Conservation (phyloP, 768 basidiomycete species). For the Xerocomus brunneocitrinus region DNA sequence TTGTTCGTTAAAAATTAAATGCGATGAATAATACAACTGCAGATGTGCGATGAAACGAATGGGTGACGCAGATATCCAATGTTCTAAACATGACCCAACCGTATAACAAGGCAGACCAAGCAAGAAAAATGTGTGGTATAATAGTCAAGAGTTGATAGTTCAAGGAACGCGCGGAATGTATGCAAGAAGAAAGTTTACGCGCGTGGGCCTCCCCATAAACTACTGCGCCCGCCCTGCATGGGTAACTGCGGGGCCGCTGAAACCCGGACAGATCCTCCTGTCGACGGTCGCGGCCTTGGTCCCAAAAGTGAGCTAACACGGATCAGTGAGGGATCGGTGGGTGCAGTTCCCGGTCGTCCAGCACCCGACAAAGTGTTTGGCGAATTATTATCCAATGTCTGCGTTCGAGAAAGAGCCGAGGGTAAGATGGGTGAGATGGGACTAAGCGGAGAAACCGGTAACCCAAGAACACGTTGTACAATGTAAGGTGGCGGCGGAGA, state of each 20-base stretch:
- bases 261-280: slow-evolving; percentile 17
- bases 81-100: not conserved
- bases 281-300: slow-evolving; percentile 26
- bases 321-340: not conserved
- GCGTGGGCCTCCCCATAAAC: slow-evolving; percentile 11
- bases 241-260: slow-evolving; percentile 25
- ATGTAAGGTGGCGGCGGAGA: slow-evolving; percentile 28
- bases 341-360: slow-evolving; percentile 7
- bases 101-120: not conserved
- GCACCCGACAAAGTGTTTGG: not conserved
- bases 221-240: slow-evolving; percentile 29
- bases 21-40: slow-evolving; percentile 16
- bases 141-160: slow-evolving; percentile 13
- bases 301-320: slow-evolving; percentile 27
- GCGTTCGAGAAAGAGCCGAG: not conserved
- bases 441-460: slow-evolving; percentile 22
- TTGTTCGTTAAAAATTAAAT: slow-evolving; percentile 4
- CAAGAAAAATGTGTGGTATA: slow-evolving; percentile 3
- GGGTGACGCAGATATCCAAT: slow-evolving; percentile 2
- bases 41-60: slow-evolving; percentile 5
- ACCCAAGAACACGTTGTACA: slow-evolving; percentile 31
- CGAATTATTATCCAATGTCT: not conserved
- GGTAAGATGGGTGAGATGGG: slow-evolving; percentile 3
- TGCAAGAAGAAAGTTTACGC: slow-evolving; percentile 18
- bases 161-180: slow-evolving; percentile 7